Base-by-base conservation (phyloP, 2,329 filamentous ascomycete species). In the Coniella lustricola region DNA sequence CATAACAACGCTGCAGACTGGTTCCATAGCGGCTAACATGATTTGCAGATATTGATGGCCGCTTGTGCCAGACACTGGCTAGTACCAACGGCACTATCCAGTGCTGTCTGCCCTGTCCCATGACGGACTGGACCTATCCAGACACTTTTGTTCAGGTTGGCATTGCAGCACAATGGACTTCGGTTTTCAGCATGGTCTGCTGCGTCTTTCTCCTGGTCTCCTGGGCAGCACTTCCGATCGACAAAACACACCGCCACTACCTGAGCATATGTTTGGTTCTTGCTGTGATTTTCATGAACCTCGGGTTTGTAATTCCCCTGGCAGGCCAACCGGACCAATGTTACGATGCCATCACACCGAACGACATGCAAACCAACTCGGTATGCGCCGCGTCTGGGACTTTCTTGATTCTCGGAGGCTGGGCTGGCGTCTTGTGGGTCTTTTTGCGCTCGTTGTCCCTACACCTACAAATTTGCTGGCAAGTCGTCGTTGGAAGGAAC, bases 401-500 rank as follows among this genome's bases (percentile, higher is more conserved):
- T 1, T 84, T 96, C 55, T 71, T 98, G 44, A 77, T 97, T 44
- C 79, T 90, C 25, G 93, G 93, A 46, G 93, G 90, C 37, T 87
- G 90, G 76, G 78, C 81, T 25, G 87, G 84, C 39, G 81, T 89
- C 29, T 82, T 95, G 66, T 98, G 93, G 91, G 81, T 90, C 55
- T 95, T 96, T 63, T 76, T 96, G 52, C 82, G 93, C 54, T 87
- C 91, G 0, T 70, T 97, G 31, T 95, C 90, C 4, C 84, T 98
- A 59, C 93, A 98, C 66, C 81, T 98, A 21, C 93, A 97, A 66
- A 96, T 98, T 55, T 96, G 90, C 72, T 98, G 93, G 93, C 90
- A 97, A 65, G 77, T 94, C 31, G 82, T 91, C 7, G 87, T 95
- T 3, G 93, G 93, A 34, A 79, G 82, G 38, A 86, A 78, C 59